These are phyloP conservation scores for Silybum marianum DNA, from an alignment of 129 eudicot species.

Conservation along the genomic window DNA sequence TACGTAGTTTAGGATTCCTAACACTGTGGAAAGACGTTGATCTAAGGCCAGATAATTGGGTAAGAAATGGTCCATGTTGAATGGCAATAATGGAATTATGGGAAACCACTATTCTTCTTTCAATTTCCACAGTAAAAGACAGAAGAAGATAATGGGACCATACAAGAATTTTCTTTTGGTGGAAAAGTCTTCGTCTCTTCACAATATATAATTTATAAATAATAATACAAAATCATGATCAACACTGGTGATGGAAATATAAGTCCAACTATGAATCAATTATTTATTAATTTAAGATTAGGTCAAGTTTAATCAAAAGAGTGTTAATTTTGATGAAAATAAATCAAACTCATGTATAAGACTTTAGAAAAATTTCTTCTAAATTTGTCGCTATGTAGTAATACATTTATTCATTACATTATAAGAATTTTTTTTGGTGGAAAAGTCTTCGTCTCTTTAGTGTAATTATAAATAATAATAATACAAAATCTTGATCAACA, in stretches of 20 bases:
- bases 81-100: conserved; percentile 4
- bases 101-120: background rate
- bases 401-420: background rate
- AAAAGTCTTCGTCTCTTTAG: conserved; percentile 6
- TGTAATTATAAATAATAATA: background rate
- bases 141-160: conserved; percentile 6
- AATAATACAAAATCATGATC: background rate
- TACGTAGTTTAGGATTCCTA: background rate
- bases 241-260: background rate
- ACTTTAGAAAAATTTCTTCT: too few species aligned
- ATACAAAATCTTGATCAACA: background rate
- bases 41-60: conserved; percentile 18
- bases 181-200: background rate
- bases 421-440: background rate
- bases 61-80: conserved; percentile 4
- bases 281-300: background rate
- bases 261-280: background rate
- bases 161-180: conserved; percentile 5
- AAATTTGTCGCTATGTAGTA: too few species aligned
- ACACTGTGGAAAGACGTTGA: conserved; percentile 17
- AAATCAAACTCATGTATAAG: too few species aligned
- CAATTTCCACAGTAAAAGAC: conserved; percentile 8
- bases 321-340: background rate
- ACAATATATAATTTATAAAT: background rate
- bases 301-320: background rate